These are phyloP conservation scores for Colletotrichum sidae DNA, from an alignment of 2,329 filamentous ascomycete species.

Conservation along the genomic window DNA sequence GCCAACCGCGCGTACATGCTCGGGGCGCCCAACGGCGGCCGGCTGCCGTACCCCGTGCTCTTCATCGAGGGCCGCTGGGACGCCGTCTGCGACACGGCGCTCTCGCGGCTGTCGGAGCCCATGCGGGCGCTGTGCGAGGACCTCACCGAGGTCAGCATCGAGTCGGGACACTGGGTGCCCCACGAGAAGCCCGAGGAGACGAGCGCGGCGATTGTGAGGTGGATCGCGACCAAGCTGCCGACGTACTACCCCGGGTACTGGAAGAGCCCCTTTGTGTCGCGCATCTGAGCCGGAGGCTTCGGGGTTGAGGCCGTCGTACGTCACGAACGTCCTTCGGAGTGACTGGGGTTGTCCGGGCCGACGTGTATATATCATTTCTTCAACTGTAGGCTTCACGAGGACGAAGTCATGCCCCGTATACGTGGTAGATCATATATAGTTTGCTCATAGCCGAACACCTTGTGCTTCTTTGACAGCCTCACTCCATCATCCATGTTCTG, in stretches of 20 bases:
- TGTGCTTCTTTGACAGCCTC: too few relatives aligned
- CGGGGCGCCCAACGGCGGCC: conserved; percentile 42
- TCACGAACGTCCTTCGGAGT: too few relatives aligned
- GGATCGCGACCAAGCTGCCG: conserved; percentile 40
- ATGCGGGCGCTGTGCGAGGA: conserved; percentile 50
- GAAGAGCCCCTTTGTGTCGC: conserved; percentile 28
- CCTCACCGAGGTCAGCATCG: conserved; percentile 50
- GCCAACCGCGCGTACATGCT: conserved; percentile 53
- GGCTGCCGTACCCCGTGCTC: conserved; percentile 49
- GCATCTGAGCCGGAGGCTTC: background rate
- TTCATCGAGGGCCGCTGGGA: conserved; percentile 53
- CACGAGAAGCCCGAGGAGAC: conserved; percentile 43
- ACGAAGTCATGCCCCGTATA: too few relatives aligned
- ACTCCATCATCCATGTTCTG: too few relatives aligned
- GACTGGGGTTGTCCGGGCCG: too few relatives aligned
- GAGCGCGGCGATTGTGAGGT: conserved; percentile 42
- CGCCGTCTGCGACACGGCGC: conserved; percentile 48
- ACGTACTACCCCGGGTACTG: conserved; percentile 30
- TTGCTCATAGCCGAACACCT: background rate
- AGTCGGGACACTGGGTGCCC: conserved; percentile 50
- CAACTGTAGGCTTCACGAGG: too few relatives aligned
- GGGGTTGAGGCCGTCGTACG: background rate
- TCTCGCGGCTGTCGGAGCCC: conserved; percentile 47
- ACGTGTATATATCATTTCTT: too few relatives aligned
- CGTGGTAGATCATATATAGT: background rate